phyloP scores from a whole-genome alignment of 345 rosid genomes.

The Crucihimalaya himalaica region DNA sequence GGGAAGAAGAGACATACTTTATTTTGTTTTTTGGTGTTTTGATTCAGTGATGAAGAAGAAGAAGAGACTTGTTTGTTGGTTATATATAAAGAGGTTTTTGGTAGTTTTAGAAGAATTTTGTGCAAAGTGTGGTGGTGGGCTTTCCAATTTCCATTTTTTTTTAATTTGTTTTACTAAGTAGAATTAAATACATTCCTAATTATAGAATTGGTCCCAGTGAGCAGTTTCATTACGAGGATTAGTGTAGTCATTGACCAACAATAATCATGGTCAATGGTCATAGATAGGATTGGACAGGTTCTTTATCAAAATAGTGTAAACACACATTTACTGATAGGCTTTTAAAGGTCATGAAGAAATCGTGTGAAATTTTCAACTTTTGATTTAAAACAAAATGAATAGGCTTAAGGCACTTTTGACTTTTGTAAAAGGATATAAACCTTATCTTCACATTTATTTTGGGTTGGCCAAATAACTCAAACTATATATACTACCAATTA shows the following conservation, averaged over 20 bases:
- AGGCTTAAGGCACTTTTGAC: slow-evolving; percentile 28
- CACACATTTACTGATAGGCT: slow-evolving; percentile 25
- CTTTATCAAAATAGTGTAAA: slow-evolving; percentile 6
- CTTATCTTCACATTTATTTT: slow-evolving; percentile 26
- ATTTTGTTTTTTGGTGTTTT: background rate
- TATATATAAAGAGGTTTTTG: slow-evolving; percentile 21
- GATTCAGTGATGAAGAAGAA: slow-evolving; percentile 11
- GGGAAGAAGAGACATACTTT: slow-evolving; percentile 26
- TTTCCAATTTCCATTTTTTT: background rate
- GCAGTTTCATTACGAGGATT: background rate
- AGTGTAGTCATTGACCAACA: background rate
- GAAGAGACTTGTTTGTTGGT: slow-evolving; percentile 8
- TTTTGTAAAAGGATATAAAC: slow-evolving; percentile 13
- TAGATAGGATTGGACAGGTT: background rate
- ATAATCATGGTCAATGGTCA: slow-evolving; percentile 1
- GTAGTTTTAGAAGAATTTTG: slow-evolving; percentile 21
- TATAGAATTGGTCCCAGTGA: background rate
- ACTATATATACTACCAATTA: background rate
- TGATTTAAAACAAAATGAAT: background rate
- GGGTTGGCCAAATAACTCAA: slow-evolving; percentile 27
- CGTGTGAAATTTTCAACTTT: slow-evolving; percentile 3
- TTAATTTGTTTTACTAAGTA: background rate
- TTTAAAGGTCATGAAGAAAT: slow-evolving; percentile 10
- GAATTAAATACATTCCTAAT: background rate
- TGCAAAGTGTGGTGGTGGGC: slow-evolving; percentile 37